Conservation (phyloP, 176 grass and related monocot species). For the Oryza coarctata region DNA sequence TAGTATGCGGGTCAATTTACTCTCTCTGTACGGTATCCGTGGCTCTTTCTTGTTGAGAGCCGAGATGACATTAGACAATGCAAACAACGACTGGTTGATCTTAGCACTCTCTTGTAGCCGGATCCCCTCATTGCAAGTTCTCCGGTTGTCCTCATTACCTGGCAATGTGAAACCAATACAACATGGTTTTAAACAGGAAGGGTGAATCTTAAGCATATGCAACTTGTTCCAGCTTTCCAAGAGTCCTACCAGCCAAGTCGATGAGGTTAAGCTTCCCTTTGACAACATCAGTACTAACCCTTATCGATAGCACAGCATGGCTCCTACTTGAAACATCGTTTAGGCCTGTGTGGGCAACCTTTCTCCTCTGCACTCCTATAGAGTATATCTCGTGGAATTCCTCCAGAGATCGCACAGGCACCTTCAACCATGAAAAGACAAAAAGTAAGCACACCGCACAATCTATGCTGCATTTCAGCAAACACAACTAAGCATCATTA, state of each 20-base stretch:
- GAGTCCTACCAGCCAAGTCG: constrained; percentile 70
- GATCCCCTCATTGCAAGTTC: constrained; percentile 73
- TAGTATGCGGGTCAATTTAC: constrained; percentile 88
- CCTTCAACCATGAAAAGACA: constrained; percentile 43
- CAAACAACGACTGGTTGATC: constrained; percentile 89
- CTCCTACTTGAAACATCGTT: constrained; percentile 86
- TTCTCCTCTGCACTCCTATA: constrained; percentile 81
- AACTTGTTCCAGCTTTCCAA: neutral
- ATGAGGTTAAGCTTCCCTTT: constrained; percentile 95
- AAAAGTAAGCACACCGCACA: constrained; percentile 17
- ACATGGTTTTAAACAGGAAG: constrained; percentile 7
- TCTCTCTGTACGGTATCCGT: constrained; percentile 79
- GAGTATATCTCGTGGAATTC: constrained; percentile 70
- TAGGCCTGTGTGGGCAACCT: constrained; percentile 68
- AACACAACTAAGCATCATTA: neutral
- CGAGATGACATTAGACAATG: constrained; percentile 88
- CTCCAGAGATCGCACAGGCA: constrained; percentile 61
- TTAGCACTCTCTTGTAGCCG: constrained; percentile 87
- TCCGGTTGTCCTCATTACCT: constrained; percentile 91
- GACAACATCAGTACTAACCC: constrained; percentile 45
- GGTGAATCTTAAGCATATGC: constrained; percentile 4
- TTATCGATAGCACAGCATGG: constrained; percentile 71
- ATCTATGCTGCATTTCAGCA: neutral
- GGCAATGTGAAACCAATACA: constrained; percentile 22
- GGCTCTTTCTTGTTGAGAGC: constrained; percentile 75